Base-by-base conservation (phyloP, 202 grass and related monocot genomes). In the Eragrostis tef region DNA sequence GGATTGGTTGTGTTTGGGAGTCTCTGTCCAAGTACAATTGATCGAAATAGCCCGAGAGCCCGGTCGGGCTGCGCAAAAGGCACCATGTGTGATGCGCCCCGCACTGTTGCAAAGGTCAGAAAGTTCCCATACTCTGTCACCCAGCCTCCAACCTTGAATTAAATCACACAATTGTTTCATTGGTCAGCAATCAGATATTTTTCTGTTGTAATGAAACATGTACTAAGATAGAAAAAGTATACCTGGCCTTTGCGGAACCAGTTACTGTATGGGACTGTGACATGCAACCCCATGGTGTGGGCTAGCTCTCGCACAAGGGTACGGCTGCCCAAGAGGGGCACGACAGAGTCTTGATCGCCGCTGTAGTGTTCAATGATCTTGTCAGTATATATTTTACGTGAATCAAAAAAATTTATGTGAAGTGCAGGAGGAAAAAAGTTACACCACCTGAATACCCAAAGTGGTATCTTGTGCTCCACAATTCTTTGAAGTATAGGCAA, bases 271-370 rank as follows among this genome's bases (percentile, higher is more conserved):
- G 93, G 89, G 25, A 96, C 89, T 17, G 92, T 99, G 49, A 92
- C 71, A 19, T 44, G 86, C 45, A 99, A 79, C 64, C 92, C 90
- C 85, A 99, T 86, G 52, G 54, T 62, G 78, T 99, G 90, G 43
- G 96, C 90, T 46, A 99, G 72, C 85, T 99, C 96, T 72, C 93
- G 84, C 48, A 99, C 85, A 66, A 99, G 96, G 78, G 96, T 96
- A 84, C 96, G 84, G 69, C 87, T 91, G 27, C 96, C 93, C 39
- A 99, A 72, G 56, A 96, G 85, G 45, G 96, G 96, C 57, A 99
- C 96, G 6, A 99, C 96, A 6, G 96, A 99, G 73, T 99, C 96
- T 96, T 99, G 96, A 77, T 99, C 96, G 0, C 96, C 96, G 19
- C 96, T 99, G 78, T 27, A 82, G 29, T 49, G 17, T 85, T 1